Evolutionary conservation across 805 yeast genomes (phyloP).

Genomic region (Hanseniaspora mollemarum): DNA sequence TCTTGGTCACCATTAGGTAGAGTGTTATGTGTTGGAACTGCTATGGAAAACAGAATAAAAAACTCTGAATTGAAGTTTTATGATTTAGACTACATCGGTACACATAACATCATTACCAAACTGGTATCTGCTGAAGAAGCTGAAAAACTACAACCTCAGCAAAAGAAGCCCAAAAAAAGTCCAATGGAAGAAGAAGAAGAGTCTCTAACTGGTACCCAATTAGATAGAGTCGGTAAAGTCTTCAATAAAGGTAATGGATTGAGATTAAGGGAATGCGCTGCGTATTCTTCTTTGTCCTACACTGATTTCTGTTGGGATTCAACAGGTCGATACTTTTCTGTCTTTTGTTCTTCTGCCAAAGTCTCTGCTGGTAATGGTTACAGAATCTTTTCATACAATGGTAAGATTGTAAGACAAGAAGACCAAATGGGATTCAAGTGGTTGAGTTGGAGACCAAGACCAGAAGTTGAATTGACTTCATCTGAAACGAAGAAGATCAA

Average conservation of each 20-base stretch:
- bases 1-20: constrained; percentile 91
- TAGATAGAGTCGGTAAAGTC: constrained; percentile 19
- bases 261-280: constrained; percentile 38
- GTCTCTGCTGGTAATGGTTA: constrained; percentile 84
- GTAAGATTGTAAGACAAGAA: constrained; percentile 65
- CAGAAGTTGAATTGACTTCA: constrained; percentile 59
- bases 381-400: constrained; percentile 75
- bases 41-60: constrained; percentile 33
- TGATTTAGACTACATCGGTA: constrained; percentile 77
- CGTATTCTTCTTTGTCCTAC: constrained; percentile 61
- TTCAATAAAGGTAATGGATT: constrained; percentile 14
- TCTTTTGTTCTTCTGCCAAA: constrained; percentile 78
- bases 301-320: constrained; percentile 90
- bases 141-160: constrained; percentile 1
- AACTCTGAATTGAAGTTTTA: constrained; percentile 68
- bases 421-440: constrained; percentile 72
- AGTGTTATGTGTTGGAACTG: constrained; percentile 49
- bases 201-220: constrained; percentile 24
- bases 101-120: constrained; percentile 22
- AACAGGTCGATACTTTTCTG: constrained; percentile 80
- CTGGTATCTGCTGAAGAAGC: constrained; percentile 4
- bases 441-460: constrained; percentile 96
- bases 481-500: constrained; percentile 80
- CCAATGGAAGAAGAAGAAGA: constrained; percentile 31
- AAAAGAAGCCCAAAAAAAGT: constrained; percentile 34